Base-by-base conservation (phyloP, 495 filamentous ascomycete species). In the Trichoderma asperelloides region DNA sequence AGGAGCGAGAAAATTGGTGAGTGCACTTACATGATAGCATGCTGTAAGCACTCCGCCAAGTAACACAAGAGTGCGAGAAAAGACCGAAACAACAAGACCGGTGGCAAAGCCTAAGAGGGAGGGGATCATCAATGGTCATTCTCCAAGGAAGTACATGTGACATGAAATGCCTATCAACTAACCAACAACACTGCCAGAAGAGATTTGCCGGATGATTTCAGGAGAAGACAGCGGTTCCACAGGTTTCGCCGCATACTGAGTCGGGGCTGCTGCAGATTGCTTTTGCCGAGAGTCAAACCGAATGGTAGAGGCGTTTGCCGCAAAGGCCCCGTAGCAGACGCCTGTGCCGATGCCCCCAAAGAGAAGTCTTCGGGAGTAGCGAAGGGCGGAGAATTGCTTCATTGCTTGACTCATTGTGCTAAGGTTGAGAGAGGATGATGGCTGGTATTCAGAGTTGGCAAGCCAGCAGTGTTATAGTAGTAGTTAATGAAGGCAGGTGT, bases 61-160 rank as follows among this genome's bases (percentile, higher is more conserved):
- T 2, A 63, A 43, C 30, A 63, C 57, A 27, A 67, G 66, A 7
- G 66, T 64, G 13, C 45, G 30, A 23, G 67, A 68, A 25, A 65
- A 65, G 2, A 67, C 8, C 2, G 45, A 55, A 27, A 65, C 51
- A 3, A 65, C 12, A 7, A 65, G 21, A 15, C 57, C 67, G 13
- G 51, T 40, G 37, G 30, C 23, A 23, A 65, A 65, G 15, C 67
- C 67, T 66, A 23, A 23, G n/a, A 15, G 55, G 9, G 23, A 13
- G 55, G 12, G 11, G 12, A 28, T 9, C 15, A 18, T 60, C 33
- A 43, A 37, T 39, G 49, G 39, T 12, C 18, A 21, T 28, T 33
- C 9, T 23, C 55, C 16, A 7, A n/a, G 2, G 57, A 13, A 51
- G 5, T 7, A 49, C 45, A 45, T 45, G 16, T 15, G 23, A 25